Evolutionary conservation across 1,284 basidiomycete species (phyloP).

Genomic region (Grifola frondosa): DNA sequence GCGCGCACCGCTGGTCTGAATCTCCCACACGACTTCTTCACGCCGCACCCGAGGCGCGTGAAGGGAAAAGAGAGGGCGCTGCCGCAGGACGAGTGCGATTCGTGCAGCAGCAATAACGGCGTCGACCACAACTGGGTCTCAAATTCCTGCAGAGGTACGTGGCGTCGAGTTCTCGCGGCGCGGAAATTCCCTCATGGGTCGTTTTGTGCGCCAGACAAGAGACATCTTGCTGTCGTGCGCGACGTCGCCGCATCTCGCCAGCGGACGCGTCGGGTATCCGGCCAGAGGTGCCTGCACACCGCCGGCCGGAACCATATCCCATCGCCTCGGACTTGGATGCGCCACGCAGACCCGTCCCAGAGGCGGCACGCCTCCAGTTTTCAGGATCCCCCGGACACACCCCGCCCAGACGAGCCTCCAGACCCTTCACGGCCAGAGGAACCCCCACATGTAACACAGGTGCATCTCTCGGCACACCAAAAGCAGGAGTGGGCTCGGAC

Average conservation of each 20-base stretch:
- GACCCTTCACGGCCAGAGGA: conserved; percentile 7
- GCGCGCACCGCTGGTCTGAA: conserved; percentile 27
- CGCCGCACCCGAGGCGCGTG: conserved; percentile 46
- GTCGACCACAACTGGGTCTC: conserved; percentile 1
- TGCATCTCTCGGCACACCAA: conserved; percentile 1
- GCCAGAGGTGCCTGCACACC: conserved; percentile 16
- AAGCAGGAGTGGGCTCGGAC: neutral
- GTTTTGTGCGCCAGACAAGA: conserved; percentile 5
- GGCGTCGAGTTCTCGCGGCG: neutral
- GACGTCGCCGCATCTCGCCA: conserved; percentile 14
- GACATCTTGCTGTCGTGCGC: conserved; percentile 8
- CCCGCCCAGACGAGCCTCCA: conserved; percentile 3
- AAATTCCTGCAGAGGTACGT: neutral
- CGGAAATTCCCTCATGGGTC: conserved; percentile 1
- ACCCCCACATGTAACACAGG: neutral
- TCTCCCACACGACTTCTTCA: conserved; percentile 50
- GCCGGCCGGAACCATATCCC: conserved; percentile 18
- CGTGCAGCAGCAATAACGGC: conserved; percentile 9
- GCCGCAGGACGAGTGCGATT: conserved; percentile 29
- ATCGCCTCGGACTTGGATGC: conserved; percentile 19
- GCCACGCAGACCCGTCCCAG: conserved; percentile 20
- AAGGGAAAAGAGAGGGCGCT: conserved; percentile 52
- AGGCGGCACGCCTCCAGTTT: conserved; percentile 26
- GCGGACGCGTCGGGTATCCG: conserved; percentile 23
- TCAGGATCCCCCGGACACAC: conserved; percentile 4